These are phyloP conservation scores for Vitis vinifera DNA, from an alignment of 164 flowering plant genomes.

Conservation along the genomic window DNA sequence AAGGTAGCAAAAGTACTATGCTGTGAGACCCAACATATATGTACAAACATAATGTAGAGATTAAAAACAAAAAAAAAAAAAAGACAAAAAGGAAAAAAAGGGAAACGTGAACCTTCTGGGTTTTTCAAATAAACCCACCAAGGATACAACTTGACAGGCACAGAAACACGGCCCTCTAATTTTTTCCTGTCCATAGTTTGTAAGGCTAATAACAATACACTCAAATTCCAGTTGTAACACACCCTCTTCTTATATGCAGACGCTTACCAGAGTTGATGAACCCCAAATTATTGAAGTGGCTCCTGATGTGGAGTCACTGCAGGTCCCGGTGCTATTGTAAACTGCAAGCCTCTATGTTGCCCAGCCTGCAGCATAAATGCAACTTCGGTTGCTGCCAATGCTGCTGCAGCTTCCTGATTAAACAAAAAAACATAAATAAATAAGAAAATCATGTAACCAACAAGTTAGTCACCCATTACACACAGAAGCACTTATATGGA, in stretches of 20 bases:
- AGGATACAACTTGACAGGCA: not conserved
- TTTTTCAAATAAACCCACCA: not conserved
- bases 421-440: not conserved
- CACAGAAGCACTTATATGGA: no score
- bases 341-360: slow-evolving; percentile 43
- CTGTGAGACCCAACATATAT: slow-evolving; percentile 10
- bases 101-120: not conserved
- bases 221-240: not conserved
- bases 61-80: not conserved
- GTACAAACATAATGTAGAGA: slow-evolving; percentile 4
- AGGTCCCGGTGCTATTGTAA: slow-evolving; percentile 40
- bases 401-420: slow-evolving; percentile 37
- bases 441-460: no score
- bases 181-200: not conserved
- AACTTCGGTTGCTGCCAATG: slow-evolving; percentile 44
- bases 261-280: not conserved
- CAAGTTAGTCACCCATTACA: no score
- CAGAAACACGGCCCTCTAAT: slow-evolving; percentile 3
- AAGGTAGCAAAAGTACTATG: not conserved
- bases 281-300: slow-evolving; percentile 16
- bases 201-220: not conserved
- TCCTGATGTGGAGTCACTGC: slow-evolving; percentile 31
- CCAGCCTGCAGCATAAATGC: slow-evolving; percentile 52
- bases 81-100: not conserved
- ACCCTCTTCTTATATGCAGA: slow-evolving; percentile 1